These are phyloP conservation scores for Fagus sylvatica DNA, from an alignment of 306 rosid species.

Conservation along the genomic window DNA sequence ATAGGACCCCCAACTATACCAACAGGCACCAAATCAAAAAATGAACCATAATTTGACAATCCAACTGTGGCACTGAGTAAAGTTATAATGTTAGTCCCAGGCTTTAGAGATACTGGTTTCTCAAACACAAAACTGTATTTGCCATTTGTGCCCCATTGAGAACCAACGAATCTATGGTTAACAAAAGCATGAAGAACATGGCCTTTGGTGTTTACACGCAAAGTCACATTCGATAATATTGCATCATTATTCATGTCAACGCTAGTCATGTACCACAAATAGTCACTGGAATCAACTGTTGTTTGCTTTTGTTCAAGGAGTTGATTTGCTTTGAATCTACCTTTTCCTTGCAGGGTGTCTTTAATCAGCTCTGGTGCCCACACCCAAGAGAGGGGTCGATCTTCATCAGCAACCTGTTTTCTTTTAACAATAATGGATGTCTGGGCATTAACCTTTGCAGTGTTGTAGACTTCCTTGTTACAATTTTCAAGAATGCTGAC, in stretches of 20 bases:
- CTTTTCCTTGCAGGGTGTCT: conserved; percentile 31
- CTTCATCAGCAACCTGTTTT: no score
- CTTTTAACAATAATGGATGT: no score
- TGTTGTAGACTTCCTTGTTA: conserved; percentile 22
- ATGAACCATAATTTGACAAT: conserved; percentile 43
- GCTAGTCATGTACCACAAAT: conserved; percentile 64
- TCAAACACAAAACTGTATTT: conserved; percentile 33
- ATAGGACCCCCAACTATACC: conserved; percentile 46
- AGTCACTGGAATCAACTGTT: conserved; percentile 47
- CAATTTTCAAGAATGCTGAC: conserved; percentile 27
- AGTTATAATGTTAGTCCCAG: conserved; percentile 43
- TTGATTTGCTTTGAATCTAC: neutral
- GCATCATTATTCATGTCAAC: no score
- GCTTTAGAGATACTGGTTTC: conserved; percentile 31
- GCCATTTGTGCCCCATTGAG: conserved; percentile 40
- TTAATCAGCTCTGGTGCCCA: conserved; percentile 48
- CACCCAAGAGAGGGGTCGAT: conserved; percentile 25
- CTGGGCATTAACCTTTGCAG: conserved; percentile 29
- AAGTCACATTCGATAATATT: neutral
- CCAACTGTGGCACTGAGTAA: conserved; percentile 55
- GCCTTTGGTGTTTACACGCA: neutral
- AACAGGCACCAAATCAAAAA: conserved; percentile 28
- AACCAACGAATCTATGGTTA: conserved; percentile 53
- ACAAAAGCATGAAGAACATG: conserved; percentile 46
- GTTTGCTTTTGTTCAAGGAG: conserved; percentile 46